Evolutionary conservation across 2,329 filamentous ascomycete genomes (phyloP), one percentile per base, ranked within the genome.

Genomic region (Aspergillus udagawae): DNA sequence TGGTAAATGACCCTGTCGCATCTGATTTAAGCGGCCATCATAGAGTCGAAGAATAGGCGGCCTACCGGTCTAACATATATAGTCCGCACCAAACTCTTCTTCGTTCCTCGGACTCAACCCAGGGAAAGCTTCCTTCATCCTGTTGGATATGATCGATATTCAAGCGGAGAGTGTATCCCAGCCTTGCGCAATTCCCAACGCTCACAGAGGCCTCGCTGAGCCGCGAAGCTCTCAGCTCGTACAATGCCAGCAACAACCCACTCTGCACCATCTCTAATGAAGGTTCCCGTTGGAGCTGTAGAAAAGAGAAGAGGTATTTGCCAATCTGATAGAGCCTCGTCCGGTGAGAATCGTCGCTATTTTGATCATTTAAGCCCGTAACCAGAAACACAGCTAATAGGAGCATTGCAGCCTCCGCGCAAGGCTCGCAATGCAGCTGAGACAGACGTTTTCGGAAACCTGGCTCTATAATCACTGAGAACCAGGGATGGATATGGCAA

Each of bases 11-110:
- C 6, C 21, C 41, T 44, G 17, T 5, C 1, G 20, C n/a, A 12
- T 35, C 32, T 17, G 2, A 17, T 12, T 4, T 32, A 3, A 35
- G 32, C 17, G 4, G 32, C 14, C 4, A 6, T 17, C 32, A 35
- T 6, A 12, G 12, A 14, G 29, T 14, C 5, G 32, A 35, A 9
- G 32, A 14, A 14, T 21, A 21, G 38, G 5, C 2, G 14, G 1
- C 29, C 28, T 50, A 57, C 57, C 57, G 38, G n/a, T 59, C 57
- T 8, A 59, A 21, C 25, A 59, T 20, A n/a, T 54, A 57, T 10
- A 59, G 2, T 8, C 57, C 57, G 14, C 49, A n/a, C 57, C 57
- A 59, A 1, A 54, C 54, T 25, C 57, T 32, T 21, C 54, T 29
- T 23, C 44, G 54, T 42, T 59, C 57, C 14, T 59, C 57, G 3